These are phyloP conservation scores for Tolypocladium tropicale DNA, from an alignment of 2,329 filamentous ascomycete species.

Conservation along the genomic window DNA sequence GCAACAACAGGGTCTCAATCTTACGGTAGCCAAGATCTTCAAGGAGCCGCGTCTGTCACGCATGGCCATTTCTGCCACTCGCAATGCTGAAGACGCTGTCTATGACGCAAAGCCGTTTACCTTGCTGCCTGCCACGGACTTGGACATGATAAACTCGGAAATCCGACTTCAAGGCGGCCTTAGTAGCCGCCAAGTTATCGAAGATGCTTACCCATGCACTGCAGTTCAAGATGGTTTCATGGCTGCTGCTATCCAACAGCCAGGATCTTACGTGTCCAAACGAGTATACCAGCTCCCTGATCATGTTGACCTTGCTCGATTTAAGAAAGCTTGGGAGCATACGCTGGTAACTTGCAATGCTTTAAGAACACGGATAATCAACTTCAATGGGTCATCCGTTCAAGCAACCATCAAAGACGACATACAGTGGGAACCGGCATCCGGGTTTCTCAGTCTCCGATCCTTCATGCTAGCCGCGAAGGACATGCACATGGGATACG, in stretches of 20 bases:
- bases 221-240: background rate
- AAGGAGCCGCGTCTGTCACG: background rate
- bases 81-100: background rate
- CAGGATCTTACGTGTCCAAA: background rate
- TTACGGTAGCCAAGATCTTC: background rate
- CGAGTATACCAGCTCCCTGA: background rate
- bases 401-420: background rate
- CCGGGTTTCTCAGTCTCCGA: background rate
- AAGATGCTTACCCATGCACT: background rate
- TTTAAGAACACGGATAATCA: background rate
- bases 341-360: background rate
- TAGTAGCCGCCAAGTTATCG: background rate
- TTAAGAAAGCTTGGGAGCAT: background rate
- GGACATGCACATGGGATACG: background rate
- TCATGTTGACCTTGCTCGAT: background rate
- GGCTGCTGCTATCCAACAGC: background rate
- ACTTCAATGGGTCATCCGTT: background rate
- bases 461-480: background rate
- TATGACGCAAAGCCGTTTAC: background rate
- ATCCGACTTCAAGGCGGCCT: background rate
- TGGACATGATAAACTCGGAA: background rate
- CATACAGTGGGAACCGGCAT: background rate
- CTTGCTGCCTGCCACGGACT: background rate
- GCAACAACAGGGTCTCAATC: background rate
- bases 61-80: background rate